Conservation (phyloP, 2,329 filamentous ascomycete genomes). For the Coniella lustricola region DNA sequence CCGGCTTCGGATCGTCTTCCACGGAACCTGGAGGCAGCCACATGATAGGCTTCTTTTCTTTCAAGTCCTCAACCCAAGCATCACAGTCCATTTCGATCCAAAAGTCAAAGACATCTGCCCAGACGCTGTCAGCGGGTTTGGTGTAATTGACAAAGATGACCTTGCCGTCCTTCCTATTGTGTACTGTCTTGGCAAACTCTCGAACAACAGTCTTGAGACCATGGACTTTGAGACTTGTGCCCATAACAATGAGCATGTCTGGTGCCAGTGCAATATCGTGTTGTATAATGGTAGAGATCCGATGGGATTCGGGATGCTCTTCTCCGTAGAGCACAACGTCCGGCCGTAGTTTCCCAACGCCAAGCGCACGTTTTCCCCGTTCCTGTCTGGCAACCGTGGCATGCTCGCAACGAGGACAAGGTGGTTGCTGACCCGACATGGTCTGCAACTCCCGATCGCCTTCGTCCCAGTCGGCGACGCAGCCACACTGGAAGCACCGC, state of each 20-base stretch:
- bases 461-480: constrained; percentile 53
- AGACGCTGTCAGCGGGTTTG: constrained; percentile 63
- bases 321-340: constrained; percentile 71
- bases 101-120: constrained; percentile 67
- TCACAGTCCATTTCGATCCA: constrained; percentile 73
- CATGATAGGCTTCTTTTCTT: constrained; percentile 48
- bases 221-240: constrained; percentile 64
- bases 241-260: constrained; percentile 62
- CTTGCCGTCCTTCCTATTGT: constrained; percentile 54
- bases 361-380: constrained; percentile 58
- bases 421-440: constrained; percentile 57
- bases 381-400: constrained; percentile 57
- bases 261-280: constrained; percentile 59
- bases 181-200: constrained; percentile 65
- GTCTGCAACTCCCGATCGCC: constrained; percentile 47
- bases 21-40: constrained; percentile 46
- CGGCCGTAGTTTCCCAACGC: constrained; percentile 60
- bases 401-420: constrained; percentile 58
- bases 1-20: constrained; percentile 33
- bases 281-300: constrained; percentile 61
- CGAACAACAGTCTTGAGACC: constrained; percentile 64
- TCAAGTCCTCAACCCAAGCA: constrained; percentile 61
- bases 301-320: constrained; percentile 61
- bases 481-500: constrained; percentile 56
- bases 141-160: constrained; percentile 70